Evolutionary conservation across 2,329 filamentous ascomycete genomes (phyloP).

Genomic region (Alternaria gansuensis): DNA sequence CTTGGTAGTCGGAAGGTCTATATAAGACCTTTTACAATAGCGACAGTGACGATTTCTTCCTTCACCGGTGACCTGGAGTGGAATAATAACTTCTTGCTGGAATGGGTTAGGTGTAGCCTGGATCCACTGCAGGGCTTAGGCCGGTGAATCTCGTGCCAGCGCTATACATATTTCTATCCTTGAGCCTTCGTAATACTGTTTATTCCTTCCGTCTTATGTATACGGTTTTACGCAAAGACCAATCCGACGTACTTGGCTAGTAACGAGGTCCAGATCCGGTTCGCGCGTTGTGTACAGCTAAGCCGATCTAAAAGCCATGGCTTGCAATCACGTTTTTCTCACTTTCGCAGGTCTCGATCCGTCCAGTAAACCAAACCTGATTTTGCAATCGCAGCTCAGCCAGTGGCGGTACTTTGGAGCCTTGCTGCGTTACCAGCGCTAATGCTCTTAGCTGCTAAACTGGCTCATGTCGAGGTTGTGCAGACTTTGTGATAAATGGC

Average conservation of each 20-base stretch:
- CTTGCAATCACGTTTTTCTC: not conserved
- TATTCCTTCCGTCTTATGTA: not conserved
- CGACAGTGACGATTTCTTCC: not conserved
- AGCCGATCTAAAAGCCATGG: not conserved
- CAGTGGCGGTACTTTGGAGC: not conserved
- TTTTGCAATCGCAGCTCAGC: slow-evolving; percentile 1
- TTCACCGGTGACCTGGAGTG: not conserved
- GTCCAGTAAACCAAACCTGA: not conserved
- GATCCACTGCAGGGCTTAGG: not conserved
- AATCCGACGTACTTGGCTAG: not conserved
- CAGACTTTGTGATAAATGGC: slow-evolving; percentile 1
- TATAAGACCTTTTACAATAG: not conserved
- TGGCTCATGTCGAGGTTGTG: slow-evolving; percentile 1
- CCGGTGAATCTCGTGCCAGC: not conserved
- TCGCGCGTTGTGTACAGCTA: not conserved
- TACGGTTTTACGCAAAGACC: not conserved
- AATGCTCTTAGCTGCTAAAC: not conserved
- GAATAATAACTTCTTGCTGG: not conserved
- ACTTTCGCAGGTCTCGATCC: slow-evolving; percentile 1
- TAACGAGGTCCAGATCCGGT: not conserved
- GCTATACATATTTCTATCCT: not conserved
- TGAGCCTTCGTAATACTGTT: not conserved
- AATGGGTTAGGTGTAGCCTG: not conserved
- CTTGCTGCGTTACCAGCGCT: slow-evolving; percentile 5
- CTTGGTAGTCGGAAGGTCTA: not conserved